These are phyloP conservation scores for Limnomonas spitsbergensis DNA, from an alignment of 139 green algal species.

Conservation along the genomic window DNA sequence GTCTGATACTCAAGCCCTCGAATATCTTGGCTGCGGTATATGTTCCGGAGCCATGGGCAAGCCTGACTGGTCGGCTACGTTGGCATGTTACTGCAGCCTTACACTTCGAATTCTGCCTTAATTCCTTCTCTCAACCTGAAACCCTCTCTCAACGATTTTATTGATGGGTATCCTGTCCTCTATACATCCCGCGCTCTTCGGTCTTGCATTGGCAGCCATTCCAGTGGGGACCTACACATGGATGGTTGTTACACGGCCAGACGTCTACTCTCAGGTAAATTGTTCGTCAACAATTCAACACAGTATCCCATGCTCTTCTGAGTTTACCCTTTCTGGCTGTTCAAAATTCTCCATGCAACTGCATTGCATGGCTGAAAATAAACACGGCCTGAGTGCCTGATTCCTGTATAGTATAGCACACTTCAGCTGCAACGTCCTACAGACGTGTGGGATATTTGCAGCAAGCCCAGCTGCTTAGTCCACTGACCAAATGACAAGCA, in stretches of 20 bases:
- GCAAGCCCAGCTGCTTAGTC: too few species aligned
- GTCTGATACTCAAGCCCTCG: too few species aligned
- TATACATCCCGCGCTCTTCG: background rate
- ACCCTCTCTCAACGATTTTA: background rate
- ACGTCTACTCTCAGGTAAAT: slow-evolving; percentile 16
- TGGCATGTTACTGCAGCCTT: background rate
- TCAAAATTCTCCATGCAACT: too few species aligned
- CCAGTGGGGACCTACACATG: slow-evolving; percentile 17
- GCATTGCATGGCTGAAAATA: too few species aligned
- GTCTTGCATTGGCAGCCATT: background rate
- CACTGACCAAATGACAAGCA: background rate
- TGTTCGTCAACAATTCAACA: too few species aligned
- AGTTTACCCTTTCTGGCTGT: too few species aligned
- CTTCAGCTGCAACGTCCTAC: too few species aligned
- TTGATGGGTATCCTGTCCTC: background rate
- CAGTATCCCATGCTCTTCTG: too few species aligned
- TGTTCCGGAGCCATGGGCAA: background rate
- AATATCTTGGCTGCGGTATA: background rate
- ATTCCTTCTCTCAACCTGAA: too few species aligned
- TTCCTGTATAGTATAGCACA: too few species aligned
- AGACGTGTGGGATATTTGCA: too few species aligned
- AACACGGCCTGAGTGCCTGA: too few species aligned
- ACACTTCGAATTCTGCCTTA: background rate
- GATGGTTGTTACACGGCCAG: slow-evolving; percentile 14
- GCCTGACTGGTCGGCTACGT: background rate